These are phyloP conservation scores for Crithidia brevicula DNA, from an alignment of 208 protist genomes.

Conservation along the genomic window DNA sequence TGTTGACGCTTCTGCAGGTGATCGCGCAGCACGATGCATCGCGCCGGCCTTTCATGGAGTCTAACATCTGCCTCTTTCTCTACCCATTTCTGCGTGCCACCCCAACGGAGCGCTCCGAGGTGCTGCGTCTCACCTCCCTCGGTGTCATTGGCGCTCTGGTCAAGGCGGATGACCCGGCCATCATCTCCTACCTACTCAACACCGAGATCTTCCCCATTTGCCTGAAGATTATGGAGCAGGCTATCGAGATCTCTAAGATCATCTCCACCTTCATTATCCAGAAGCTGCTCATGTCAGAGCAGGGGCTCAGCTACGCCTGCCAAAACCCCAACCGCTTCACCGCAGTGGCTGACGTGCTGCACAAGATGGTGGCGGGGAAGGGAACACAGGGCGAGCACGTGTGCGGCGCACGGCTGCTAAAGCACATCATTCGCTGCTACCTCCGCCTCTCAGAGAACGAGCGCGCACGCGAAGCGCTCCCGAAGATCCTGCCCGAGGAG, in stretches of 20 bases:
- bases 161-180: slow-evolving; percentile 88
- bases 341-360: slow-evolving; percentile 95
- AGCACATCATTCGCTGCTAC: slow-evolving; percentile 99
- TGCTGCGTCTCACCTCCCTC: slow-evolving; percentile 97
- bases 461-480: slow-evolving; percentile 77
- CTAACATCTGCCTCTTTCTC: slow-evolving; percentile 99
- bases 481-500: slow-evolving; percentile 76
- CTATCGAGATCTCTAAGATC: slow-evolving; percentile 97
- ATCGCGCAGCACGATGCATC: slow-evolving; percentile 98
- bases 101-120: slow-evolving; percentile 95
- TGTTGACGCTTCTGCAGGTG: slow-evolving; percentile 98
- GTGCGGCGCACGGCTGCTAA: slow-evolving; percentile 95
- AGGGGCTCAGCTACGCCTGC: slow-evolving; percentile 98
- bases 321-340: slow-evolving; percentile 96
- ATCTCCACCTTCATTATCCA: slow-evolving; percentile 99
- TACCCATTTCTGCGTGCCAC: slow-evolving; percentile 99
- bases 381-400: slow-evolving; percentile 41
- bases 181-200: slow-evolving; percentile 97
- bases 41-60: slow-evolving; percentile 97
- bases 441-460: slow-evolving; percentile 96
- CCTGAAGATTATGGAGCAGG: slow-evolving; percentile 98
- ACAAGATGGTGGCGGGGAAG: slow-evolving; percentile 95
- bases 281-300: slow-evolving; percentile 98
- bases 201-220: slow-evolving; percentile 99
- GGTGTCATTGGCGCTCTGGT: slow-evolving; percentile 99